Base-by-base conservation (phyloP, 208 protist genomes). In the Angomonas deanei region DNA sequence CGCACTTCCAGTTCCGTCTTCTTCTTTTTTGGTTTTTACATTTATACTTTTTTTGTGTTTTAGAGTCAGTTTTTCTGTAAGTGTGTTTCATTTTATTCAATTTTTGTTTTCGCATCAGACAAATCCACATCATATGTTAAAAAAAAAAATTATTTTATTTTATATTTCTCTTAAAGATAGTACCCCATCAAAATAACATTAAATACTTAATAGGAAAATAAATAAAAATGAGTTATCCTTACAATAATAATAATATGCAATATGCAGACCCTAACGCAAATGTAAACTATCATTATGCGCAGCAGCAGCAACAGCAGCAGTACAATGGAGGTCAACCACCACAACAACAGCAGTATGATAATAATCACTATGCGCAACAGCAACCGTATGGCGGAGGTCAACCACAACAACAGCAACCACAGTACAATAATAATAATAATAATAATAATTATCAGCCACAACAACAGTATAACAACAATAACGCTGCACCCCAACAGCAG, bases 351-450 rank as follows among this genome's bases (percentile, higher is more conserved):
- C 36, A 15, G 36, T 42, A 15, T 26, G 39, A 59, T 19, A 10
- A n/a, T n/a, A n/a, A n/a, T n/a, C n/a, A n/a, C n/a, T n/a, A n/a
- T n/a, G n/a, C n/a, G n/a, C n/a, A n/a, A n/a, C n/a, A n/a, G n/a
- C n/a, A n/a, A n/a, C n/a, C n/a, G 8, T 31, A n/a, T n/a, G n/a
- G n/a, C n/a, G 36, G 64, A 72, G 66, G 58, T 60, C 27, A 42
- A 42, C 36, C 15, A 42, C 36, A 8, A 42, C 8, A n/a, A 42
- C 36, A 42, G 15, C 15, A 42, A 42, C 36, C 15, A 15, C 34
- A 38, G 50, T 19, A 10, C 15, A 42, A 42, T 42, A 42, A 42
- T 42, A 42, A 42, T 15, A 42, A 42, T 42, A 42, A 42, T 42
- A 42, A 42, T 15, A 42, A 42, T 42, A 15, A 8, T 15, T 42